Percentiles rank a stretch among this genome's conserved stretches.
Conservation (phyloP, 192 early-diverging fungal species). For the Linnemannia hyalina region DNA sequence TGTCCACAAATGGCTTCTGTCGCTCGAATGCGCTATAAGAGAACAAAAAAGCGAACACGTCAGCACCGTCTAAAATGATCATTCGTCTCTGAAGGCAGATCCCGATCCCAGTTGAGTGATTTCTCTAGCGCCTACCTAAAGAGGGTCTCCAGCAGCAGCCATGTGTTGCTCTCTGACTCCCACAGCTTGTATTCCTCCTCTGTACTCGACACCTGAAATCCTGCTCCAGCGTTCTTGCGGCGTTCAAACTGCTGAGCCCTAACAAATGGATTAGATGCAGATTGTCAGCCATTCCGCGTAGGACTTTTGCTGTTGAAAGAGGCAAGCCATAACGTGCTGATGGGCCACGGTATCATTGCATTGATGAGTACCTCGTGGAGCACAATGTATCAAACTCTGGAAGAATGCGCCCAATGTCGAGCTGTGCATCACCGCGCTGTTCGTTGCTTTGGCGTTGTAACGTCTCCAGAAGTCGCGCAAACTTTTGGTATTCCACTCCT, state of each 20-base stretch:
- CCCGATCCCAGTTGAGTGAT: not conserved
- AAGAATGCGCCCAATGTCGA: constrained; percentile 22
- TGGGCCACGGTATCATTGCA: not conserved
- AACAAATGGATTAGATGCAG: not conserved
- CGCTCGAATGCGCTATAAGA: constrained; percentile 9
- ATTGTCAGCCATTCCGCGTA: not conserved
- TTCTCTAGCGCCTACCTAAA: constrained; percentile 12
- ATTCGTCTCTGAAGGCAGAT: not conserved
- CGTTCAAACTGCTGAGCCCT: constrained; percentile 33
- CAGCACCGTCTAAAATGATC: not conserved
- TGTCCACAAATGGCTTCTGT: constrained; percentile 20
- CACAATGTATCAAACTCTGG: constrained; percentile 41
- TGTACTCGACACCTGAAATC: constrained; percentile 7
- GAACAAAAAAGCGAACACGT: not conserved
- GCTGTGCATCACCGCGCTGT: not conserved
- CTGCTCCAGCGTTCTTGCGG: constrained; percentile 27
- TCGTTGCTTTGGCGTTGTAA: constrained; percentile 5
- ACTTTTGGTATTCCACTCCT: constrained; percentile 37
- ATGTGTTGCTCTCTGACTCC: constrained; percentile 46
- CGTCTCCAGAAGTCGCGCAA: constrained; percentile 29
- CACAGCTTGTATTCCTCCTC: constrained; percentile 42
- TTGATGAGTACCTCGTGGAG: constrained; percentile 15
- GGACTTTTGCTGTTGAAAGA: not conserved
- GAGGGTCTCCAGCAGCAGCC: constrained; percentile 37
- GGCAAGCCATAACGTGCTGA: not conserved